phyloP scores from a whole-genome alignment of 257 asterid species.

The Nicotiana obtusifolia region DNA sequence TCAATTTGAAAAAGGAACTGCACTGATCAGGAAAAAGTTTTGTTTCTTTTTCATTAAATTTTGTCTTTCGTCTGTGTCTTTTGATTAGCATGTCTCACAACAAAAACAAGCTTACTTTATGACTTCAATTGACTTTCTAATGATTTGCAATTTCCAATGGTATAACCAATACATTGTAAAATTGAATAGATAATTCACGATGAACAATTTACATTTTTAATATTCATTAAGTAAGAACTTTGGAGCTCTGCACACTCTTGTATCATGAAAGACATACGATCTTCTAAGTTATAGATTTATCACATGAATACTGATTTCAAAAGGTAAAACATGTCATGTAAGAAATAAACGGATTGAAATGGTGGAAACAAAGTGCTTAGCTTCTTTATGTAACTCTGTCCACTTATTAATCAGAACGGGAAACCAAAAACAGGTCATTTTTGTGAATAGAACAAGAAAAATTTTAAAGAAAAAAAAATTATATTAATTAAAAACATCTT shows the following conservation, averaged over 20 bases:
- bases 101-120: not conserved
- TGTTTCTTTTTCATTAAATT: not conserved
- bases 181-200: not conserved
- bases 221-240: not conserved
- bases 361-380: not conserved
- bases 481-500: not conserved
- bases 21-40: no score
- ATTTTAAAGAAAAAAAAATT: not conserved
- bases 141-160: not conserved
- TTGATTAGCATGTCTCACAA: not conserved
- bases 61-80: not conserved
- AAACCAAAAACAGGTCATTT: not conserved
- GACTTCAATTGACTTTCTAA: not conserved
- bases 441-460: not conserved
- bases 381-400: not conserved
- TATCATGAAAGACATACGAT: not conserved
- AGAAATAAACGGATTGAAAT: not conserved
- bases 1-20: no score
- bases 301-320: not conserved
- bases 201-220: not conserved
- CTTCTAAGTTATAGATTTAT: not conserved
- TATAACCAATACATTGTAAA: not conserved
- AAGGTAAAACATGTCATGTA: not conserved
- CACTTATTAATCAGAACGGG: not conserved
- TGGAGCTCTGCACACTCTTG: not conserved